Conservation (phyloP, 768 basidiomycete genomes). For the Podaxis rugospora region DNA sequence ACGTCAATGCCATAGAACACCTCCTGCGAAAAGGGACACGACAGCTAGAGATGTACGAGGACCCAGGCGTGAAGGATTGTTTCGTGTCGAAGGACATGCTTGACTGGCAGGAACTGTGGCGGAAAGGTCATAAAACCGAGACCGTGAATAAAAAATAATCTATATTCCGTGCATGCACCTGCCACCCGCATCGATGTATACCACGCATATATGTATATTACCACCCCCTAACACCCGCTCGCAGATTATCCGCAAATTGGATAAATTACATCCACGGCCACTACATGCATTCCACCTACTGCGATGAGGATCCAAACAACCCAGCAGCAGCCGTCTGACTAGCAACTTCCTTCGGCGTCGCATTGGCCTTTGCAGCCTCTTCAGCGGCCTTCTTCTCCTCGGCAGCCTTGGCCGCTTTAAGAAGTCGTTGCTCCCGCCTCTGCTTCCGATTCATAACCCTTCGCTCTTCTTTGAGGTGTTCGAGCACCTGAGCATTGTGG, state of each 20-base stretch:
- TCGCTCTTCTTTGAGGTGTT: constrained; percentile 9
- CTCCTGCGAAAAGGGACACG: constrained; percentile 63
- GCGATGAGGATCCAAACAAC: constrained; percentile 15
- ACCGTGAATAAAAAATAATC: background rate
- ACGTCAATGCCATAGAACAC: constrained; percentile 70
- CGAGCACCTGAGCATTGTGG: constrained; percentile 16
- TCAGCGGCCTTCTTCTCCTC: background rate
- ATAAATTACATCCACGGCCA: background rate
- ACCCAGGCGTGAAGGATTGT: constrained; percentile 63
- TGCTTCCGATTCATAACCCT: background rate
- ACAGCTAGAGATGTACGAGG: constrained; percentile 70
- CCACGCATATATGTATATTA: background rate
- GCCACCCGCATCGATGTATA: background rate
- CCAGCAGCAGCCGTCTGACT: constrained; percentile 20
- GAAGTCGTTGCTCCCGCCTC: background rate
- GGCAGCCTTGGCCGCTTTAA: background rate
- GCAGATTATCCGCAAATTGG: background rate
- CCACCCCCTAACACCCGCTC: background rate
- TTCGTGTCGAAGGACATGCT: constrained; percentile 70
- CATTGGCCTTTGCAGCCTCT: background rate
- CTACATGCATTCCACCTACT: background rate
- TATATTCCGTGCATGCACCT: background rate
- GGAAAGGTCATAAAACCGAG: background rate
- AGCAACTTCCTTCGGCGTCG: constrained; percentile 3
- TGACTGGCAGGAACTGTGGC: constrained; percentile 46